Evolutionary conservation across 345 rosid genomes (phyloP), one percentile per base, ranked within the genome.

Genomic region (Moricandia arvensis): DNA sequence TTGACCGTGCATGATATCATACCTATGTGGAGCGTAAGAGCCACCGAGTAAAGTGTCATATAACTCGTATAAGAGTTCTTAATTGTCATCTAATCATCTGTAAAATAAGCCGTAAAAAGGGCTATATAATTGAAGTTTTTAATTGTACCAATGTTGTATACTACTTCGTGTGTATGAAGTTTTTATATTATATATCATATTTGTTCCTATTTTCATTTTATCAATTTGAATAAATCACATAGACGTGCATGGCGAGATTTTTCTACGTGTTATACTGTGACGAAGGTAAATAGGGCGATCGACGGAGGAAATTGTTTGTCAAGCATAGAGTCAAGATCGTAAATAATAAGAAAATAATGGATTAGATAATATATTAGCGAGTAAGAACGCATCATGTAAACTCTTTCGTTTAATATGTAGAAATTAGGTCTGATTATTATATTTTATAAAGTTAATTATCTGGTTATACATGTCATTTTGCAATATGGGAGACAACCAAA

Each of bases 401-500:
- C 10, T 38, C 12, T 38, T 38, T 2, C 38, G 38, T 38, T 38
- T 76, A 76, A 55, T 55, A 61, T 57, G 66, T 54, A 41, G 15
- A 69, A 76, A 70, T 63, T 70, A 76, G 75, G 80, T 76, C 51
- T 21, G 66, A 33, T n/a, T 31, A 71, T 43, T 41, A 70, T 55
- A 66, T 9, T 8, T 58, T 37, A 5, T 38, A 43, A 3, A 11
- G 6, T 43, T 43, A 43, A 12, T 41, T 43, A 45, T 45, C 17
- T 70, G 51, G 41, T 38, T 53, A 57, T 31, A 41, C 15, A 53
- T 63, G 64, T 35, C 43, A 45, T 57, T n/a, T 31, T 64, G 71
- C 80, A 57, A 43, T 41, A 58, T 77, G 75, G 75, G 67, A 45
- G 72, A 77, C 75, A 77, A 70, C 71, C 59, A 76, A 63, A 45